These are phyloP conservation scores for Drosera spatulata DNA, from an alignment of 179 eudicot genomes.

Conservation along the genomic window DNA sequence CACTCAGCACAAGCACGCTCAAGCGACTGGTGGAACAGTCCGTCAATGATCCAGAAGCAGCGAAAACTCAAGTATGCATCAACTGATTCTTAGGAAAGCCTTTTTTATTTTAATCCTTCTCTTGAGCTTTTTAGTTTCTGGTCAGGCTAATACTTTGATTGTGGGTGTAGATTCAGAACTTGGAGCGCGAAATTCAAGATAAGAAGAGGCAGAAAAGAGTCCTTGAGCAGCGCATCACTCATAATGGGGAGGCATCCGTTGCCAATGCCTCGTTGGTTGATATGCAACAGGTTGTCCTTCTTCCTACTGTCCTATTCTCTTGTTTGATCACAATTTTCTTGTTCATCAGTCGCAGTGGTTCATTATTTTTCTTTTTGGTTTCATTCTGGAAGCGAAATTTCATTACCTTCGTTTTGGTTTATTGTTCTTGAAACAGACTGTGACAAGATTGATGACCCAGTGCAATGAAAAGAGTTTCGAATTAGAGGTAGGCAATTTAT, in stretches of 20 bases:
- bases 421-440: slow-evolving; percentile 35
- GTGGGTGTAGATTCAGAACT: slow-evolving; percentile 51
- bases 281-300: slow-evolving; percentile 77
- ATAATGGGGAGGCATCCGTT: slow-evolving; percentile 70
- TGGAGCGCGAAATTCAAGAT: slow-evolving; percentile 85
- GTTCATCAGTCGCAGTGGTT: too few species aligned
- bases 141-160: too few species aligned
- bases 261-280: slow-evolving; percentile 78
- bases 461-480: slow-evolving; percentile 87
- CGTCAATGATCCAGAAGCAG: slow-evolving; percentile 67
- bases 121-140: too few species aligned
- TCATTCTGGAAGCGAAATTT: not conserved
- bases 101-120: too few species aligned
- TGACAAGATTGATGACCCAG: slow-evolving; percentile 72
- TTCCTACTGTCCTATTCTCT: not conserved
- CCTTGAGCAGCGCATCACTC: slow-evolving; percentile 75
- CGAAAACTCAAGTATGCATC: slow-evolving; percentile 51
- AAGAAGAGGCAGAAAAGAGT: slow-evolving; percentile 80
- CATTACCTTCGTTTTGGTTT: not conserved
- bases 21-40: slow-evolving; percentile 95
- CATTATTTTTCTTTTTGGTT: not conserved
- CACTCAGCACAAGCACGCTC: slow-evolving; percentile 85
- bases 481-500: slow-evolving; percentile 57
- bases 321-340: too few species aligned
- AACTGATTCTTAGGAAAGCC: not conserved